Evolutionary conservation across 257 asterid genomes (phyloP).

Genomic region (Solanum okadae): DNA sequence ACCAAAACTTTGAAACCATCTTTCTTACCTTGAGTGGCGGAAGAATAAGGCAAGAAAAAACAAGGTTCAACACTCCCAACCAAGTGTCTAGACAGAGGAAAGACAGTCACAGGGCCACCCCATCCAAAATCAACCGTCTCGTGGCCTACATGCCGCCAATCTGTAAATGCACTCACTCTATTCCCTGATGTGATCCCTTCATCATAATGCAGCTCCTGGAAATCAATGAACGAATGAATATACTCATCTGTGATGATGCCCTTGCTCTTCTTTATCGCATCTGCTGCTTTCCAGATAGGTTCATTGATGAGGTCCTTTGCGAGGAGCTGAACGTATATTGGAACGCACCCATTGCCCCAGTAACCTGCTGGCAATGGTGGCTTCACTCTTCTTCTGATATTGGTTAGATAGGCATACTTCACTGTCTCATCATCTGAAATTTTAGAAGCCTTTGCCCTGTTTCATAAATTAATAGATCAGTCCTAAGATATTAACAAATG

Average conservation of each 20-base stretch:
- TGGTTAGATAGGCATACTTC: constrained; percentile 64
- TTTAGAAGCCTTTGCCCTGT: constrained; percentile 41
- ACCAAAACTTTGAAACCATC: too few species aligned
- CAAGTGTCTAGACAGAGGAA: too few species aligned
- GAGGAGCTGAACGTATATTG: constrained; percentile 56
- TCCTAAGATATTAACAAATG: background rate
- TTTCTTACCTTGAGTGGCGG: too few species aligned
- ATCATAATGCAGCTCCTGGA: constrained; percentile 57
- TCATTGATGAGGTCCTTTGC: constrained; percentile 45
- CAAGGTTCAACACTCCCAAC: too few species aligned
- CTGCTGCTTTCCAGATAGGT: constrained; percentile 54
- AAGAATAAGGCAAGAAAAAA: too few species aligned
- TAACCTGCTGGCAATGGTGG: constrained; percentile 69
- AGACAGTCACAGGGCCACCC: constrained; percentile 74
- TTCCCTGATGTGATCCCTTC: constrained; percentile 62
- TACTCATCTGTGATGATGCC: constrained; percentile 37
- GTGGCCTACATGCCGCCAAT: constrained; percentile 91
- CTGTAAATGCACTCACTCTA: constrained; percentile 77
- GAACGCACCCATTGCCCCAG: constrained; percentile 92
- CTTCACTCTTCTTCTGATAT: constrained; percentile 39
- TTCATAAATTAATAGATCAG: background rate
- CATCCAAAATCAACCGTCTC: constrained; percentile 78
- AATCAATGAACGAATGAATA: constrained; percentile 53
- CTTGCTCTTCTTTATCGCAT: constrained; percentile 62
- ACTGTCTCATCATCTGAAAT: constrained; percentile 38